Evolutionary conservation across 805 yeast genomes (phyloP).

Genomic region (Hanseniaspora mollemarum): DNA sequence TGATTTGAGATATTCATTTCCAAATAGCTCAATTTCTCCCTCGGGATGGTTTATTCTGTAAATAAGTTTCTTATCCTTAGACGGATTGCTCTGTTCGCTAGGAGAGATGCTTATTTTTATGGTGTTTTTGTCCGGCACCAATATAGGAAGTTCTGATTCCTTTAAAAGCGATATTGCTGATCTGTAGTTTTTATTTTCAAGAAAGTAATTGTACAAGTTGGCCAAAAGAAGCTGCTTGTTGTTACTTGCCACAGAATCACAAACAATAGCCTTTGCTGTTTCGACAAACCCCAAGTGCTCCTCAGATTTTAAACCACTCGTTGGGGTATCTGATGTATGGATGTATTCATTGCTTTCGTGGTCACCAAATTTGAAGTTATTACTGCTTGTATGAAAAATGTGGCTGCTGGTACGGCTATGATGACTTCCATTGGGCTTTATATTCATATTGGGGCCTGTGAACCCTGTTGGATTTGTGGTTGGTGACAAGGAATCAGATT

Average conservation of each 20-base stretch:
- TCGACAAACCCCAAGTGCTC: neutral
- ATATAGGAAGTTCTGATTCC: constrained; percentile 36
- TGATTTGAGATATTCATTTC: constrained; percentile 26
- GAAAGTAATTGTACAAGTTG: constrained; percentile 41
- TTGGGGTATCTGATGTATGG: neutral
- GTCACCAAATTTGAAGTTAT: neutral
- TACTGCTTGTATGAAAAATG: neutral
- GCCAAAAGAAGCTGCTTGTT: constrained; percentile 42
- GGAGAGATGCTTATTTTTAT: constrained; percentile 12
- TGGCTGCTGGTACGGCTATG: neutral
- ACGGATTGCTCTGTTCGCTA: constrained; percentile 17
- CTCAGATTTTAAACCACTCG: neutral
- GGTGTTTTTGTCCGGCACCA: constrained; percentile 18
- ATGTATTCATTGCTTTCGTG: neutral
- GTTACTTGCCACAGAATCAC: constrained; percentile 39
- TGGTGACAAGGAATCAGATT: neutral
- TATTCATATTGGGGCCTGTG: neutral
- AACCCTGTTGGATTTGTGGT: neutral
- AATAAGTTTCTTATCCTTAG: constrained; percentile 15
- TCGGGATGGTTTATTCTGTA: constrained; percentile 15
- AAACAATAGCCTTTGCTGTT: constrained; percentile 24
- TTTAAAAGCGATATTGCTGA: constrained; percentile 39
- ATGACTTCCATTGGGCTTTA: too few relatives aligned
- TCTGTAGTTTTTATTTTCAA: constrained; percentile 38
- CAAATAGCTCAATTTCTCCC: constrained; percentile 12